A percentile compares a stretch with the other conserved stretches of the same genome.
phyloP scores from a whole-genome alignment of 495 filamentous ascomycete genomes.

The Hypomontagnella submonticulosa region DNA sequence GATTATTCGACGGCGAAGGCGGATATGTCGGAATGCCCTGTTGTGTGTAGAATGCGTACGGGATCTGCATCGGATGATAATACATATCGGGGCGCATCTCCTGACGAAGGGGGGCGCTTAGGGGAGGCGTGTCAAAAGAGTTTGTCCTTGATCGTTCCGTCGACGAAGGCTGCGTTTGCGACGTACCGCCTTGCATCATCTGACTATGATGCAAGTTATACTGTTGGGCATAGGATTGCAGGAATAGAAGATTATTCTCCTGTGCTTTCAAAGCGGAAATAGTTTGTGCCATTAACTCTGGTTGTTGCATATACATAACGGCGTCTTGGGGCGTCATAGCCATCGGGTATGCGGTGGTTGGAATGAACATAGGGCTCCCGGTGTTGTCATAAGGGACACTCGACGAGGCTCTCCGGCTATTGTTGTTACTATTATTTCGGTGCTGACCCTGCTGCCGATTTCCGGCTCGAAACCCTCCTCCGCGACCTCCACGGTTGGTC shows the following conservation, averaged over 20 bases:
- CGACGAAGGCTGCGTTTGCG: constrained; percentile 51
- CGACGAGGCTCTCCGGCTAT: constrained; percentile 46
- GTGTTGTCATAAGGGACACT: constrained; percentile 39
- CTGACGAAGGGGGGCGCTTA: constrained; percentile 62
- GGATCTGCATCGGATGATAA: constrained; percentile 50
- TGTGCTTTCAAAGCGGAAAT: constrained; percentile 52
- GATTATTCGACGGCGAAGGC: constrained; percentile 57
- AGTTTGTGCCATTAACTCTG: constrained; percentile 57
- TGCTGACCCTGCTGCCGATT: constrained; percentile 67
- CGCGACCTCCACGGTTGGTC: constrained; percentile 62
- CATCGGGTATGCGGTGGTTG: constrained; percentile 37
- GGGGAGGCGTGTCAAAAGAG: constrained; percentile 63
- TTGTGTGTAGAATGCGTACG: constrained; percentile 48
- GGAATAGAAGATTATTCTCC: constrained; percentile 58
- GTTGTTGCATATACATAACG: constrained; percentile 58
- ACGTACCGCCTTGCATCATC: constrained; percentile 56
- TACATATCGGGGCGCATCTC: constrained; percentile 56
- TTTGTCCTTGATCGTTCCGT: constrained; percentile 63
- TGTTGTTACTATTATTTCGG: constrained; percentile 50
- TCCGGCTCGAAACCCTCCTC: constrained; percentile 66
- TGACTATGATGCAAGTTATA: constrained; percentile 58
- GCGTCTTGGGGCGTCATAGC: constrained; percentile 51
- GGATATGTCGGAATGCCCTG: constrained; percentile 56
- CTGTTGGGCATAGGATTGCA: constrained; percentile 59
- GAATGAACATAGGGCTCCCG: constrained; percentile 45